Conservation (phyloP, 148 eudicot genomes). For the Silene uniflora region DNA sequence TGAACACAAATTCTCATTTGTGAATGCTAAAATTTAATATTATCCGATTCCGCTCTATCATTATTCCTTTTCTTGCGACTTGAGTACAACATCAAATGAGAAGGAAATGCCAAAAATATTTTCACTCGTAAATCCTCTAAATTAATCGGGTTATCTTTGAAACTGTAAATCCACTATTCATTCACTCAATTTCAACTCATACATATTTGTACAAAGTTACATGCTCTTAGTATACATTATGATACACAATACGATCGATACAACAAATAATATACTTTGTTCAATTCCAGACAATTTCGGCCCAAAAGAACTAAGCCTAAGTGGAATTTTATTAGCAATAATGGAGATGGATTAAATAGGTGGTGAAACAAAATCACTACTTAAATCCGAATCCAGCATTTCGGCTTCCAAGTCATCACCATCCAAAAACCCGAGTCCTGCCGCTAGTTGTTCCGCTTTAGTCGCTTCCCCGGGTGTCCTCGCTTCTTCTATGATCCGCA, state of each 20-base stretch:
- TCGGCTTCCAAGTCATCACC: conserved; percentile 43
- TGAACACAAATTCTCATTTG: no score
- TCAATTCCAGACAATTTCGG: no score
- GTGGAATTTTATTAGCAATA: neutral
- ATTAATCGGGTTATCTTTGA: no score
- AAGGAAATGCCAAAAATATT: no score
- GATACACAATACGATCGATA: neutral
- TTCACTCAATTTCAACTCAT: neutral
- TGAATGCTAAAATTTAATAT: no score
- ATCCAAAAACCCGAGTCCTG: conserved; percentile 29
- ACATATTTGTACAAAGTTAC: neutral
- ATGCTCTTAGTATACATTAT: no score
- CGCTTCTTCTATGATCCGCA: conserved; percentile 59
- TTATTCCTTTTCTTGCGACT: no score
- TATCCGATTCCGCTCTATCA: no score
- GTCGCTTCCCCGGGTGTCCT: conserved; percentile 43
- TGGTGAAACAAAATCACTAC: conserved; percentile 40
- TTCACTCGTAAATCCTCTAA: no score
- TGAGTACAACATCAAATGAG: no score
- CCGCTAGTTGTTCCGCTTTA: conserved; percentile 23
- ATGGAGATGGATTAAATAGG: conserved; percentile 18
- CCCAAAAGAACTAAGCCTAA: no score
- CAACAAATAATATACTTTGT: conserved; percentile 2
- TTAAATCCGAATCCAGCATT: conserved; percentile 40
- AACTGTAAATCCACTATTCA: neutral